phyloP scores from a whole-genome alignment of 176 grass and related monocot species.

The Areca catechu region DNA sequence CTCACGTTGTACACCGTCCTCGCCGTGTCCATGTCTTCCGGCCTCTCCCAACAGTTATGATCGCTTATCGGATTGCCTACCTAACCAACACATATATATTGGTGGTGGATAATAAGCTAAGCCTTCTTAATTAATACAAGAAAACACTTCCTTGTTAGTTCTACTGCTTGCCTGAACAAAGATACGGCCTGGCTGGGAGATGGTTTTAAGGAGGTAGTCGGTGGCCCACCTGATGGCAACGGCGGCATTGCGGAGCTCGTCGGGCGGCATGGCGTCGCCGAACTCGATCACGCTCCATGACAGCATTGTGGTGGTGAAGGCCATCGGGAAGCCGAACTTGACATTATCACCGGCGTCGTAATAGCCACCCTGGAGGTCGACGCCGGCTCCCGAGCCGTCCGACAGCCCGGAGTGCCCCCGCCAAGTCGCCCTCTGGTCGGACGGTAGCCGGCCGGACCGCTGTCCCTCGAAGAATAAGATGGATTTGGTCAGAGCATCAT shows the following conservation, averaged over 20 bases:
- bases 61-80: slow-evolving; percentile 74
- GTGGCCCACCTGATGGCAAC: slow-evolving; percentile 63
- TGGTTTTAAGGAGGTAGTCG: slow-evolving; percentile 88
- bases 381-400: slow-evolving; percentile 50
- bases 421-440: slow-evolving; percentile 48
- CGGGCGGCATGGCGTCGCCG: slow-evolving; percentile 52
- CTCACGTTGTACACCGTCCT: slow-evolving; percentile 88
- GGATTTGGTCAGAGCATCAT: slow-evolving; percentile 67
- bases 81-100: slow-evolving; percentile 13
- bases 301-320: slow-evolving; percentile 91
- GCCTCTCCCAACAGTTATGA: slow-evolving; percentile 83
- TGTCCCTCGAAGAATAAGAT: slow-evolving; percentile 92
- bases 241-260: slow-evolving; percentile 41
- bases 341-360: slow-evolving; percentile 95
- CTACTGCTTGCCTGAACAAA: slow-evolving; percentile 45
- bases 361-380: slow-evolving; percentile 73
- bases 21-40: slow-evolving; percentile 90
- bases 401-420: slow-evolving; percentile 59
- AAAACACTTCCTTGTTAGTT: too few species aligned
- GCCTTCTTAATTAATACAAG: too few species aligned
- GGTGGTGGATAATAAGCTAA: too few species aligned
- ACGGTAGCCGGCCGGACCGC: slow-evolving; percentile 57
- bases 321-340: slow-evolving; percentile 94
- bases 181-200: slow-evolving; percentile 56
- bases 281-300: slow-evolving; percentile 85